These are phyloP conservation scores for Physcia stellaris DNA, from an alignment of 495 filamentous ascomycete genomes.

Conservation along the genomic window DNA sequence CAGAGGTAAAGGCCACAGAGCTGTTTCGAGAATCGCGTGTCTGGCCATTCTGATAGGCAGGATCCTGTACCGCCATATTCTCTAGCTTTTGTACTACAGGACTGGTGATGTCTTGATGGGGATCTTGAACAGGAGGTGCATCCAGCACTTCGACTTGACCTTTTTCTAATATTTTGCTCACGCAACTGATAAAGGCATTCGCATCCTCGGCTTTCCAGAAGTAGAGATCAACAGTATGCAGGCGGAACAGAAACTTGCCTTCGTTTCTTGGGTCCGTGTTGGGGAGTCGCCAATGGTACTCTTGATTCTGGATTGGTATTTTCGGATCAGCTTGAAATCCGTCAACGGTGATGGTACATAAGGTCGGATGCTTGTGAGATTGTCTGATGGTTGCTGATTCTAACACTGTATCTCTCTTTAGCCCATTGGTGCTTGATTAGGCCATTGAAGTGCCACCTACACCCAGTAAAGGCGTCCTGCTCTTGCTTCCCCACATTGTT, in stretches of 20 bases:
- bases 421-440: not conserved
- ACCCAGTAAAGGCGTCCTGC: conserved; percentile 79
- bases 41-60: conserved; percentile 42
- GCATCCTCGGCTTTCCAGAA: conserved; percentile 76
- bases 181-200: conserved; percentile 52
- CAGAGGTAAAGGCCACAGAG: conserved; percentile 7
- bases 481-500: conserved; percentile 77
- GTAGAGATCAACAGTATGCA: conserved; percentile 80
- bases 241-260: conserved; percentile 54
- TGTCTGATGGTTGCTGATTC: conserved; percentile 12
- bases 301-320: conserved; percentile 25
- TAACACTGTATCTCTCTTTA: conserved; percentile 5
- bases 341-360: conserved; percentile 65
- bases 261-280: conserved; percentile 55
- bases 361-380: conserved; percentile 63
- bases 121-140: conserved; percentile 30
- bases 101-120: conserved; percentile 46
- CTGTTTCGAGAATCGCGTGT: conserved; percentile 32
- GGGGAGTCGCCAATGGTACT: conserved; percentile 59
- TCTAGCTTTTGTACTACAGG: conserved; percentile 77
- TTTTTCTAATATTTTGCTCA: conserved; percentile 43
- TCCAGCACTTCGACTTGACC: conserved; percentile 47
- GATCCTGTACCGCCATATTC: conserved; percentile 57
- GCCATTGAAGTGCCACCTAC: conserved; percentile 33
- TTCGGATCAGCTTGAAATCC: conserved; percentile 24